phyloP scores from a whole-genome alignment of 2,329 filamentous ascomycete species.

The Colletotrichum paranaense region DNA sequence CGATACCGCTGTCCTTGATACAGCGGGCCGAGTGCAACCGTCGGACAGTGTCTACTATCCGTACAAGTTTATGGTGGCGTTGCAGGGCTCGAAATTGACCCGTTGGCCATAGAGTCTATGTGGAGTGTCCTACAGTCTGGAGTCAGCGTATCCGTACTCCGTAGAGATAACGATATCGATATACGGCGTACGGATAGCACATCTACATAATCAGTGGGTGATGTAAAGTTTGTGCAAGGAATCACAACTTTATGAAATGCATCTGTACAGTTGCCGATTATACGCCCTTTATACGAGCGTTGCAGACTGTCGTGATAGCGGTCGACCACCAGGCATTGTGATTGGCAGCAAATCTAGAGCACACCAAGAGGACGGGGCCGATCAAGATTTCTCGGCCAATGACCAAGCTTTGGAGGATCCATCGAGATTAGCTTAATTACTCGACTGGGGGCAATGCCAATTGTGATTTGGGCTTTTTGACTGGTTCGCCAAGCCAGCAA shows the following conservation, averaged over 20 bases:
- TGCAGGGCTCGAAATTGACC: conserved; percentile 6
- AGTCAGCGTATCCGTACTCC: no score
- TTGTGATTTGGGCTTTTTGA: conserved; percentile 1
- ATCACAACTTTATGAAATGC: conserved; percentile 16
- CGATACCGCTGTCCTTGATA: conserved; percentile 1
- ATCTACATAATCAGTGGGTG: not conserved
- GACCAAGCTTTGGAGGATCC: conserved; percentile 30
- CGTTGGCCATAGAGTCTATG: not conserved
- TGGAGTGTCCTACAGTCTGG: no score
- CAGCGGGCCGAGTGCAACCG: conserved; percentile 12
- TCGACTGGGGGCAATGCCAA: conserved; percentile 18
- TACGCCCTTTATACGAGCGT: conserved; percentile 15
- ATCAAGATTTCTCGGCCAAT: conserved; percentile 28
- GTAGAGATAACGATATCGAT: no score
- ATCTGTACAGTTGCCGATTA: not conserved
- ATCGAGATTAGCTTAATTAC: conserved; percentile 32
- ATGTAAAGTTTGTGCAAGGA: not conserved
- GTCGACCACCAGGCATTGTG: not conserved
- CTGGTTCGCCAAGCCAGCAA: conserved; percentile 9
- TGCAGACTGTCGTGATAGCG: not conserved
- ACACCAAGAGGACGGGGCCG: not conserved
- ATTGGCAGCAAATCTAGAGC: conserved; percentile 11
- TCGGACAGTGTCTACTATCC: not conserved
- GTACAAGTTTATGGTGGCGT: not conserved
- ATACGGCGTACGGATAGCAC: not conserved